Base-by-base conservation (phyloP, 306 rosid genomes). In the Coriaria nepalensis region DNA sequence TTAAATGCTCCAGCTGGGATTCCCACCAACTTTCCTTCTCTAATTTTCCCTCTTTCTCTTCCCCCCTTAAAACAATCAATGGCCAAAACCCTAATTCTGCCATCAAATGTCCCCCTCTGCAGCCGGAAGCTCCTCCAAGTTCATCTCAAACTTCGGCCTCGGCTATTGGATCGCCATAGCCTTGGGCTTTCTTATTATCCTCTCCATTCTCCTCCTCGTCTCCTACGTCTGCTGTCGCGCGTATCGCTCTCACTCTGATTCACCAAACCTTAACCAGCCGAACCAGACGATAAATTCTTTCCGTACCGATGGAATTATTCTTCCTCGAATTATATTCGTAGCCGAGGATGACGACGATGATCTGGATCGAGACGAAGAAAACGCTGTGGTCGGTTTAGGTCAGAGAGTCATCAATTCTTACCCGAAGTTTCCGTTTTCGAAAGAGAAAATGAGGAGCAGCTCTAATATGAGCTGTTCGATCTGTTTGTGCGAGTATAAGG, bases 401-500 rank as follows among this genome's bases (percentile, higher is more conserved):
- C 94, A 66, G 40, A 44, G 35, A 11, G 87, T 79, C 5, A 90
- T 90, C 4, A 81, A 79, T 50, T 79, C 97, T 4, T 90, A 90
- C 74, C 97, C 87, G 2, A 90, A 68, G 52, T 71, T 90, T 13
- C 67, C 63, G 4, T 81, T 56, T 62, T 37, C 54, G 1, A 69
- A 64, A 38, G 80, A 65, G 2, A 45, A 20, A 2, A 15, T 36
- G 12, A 64, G 46, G 4, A 41, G 36, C 5, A 48, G 33, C 8
- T 55, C 47, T 9, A 65, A 63, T 0, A 37, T 60, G 34, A 65
- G 73, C 9, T 90, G 97, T 40, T 90, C 97, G 48, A 81, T 90
- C 45, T 90, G 97, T 8, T 56, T 90, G 53, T 78, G 93, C 46
- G 95, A 90, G 52, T 90, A 84, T 35, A 75, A 70, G 70, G 95